Evolutionary conservation across 192 early-diverging fungal species (phyloP).

Genomic region (Coemansia umbellata): DNA sequence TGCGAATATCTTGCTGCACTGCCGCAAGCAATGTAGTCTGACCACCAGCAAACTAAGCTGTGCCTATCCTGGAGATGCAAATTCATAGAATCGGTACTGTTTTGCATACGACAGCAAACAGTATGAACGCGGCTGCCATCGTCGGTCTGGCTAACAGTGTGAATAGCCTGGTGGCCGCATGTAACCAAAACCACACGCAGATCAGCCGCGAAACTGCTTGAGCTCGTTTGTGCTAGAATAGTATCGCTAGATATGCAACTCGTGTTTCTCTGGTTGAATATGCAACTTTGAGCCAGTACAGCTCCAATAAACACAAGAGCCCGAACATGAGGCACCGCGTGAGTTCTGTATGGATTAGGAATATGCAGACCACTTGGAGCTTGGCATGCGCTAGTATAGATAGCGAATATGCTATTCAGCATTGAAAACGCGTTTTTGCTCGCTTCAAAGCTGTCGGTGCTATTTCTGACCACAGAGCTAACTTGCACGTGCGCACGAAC

Average conservation of each 20-base stretch:
- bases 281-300: neutral
- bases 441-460: neutral
- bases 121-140: neutral
- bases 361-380: no score
- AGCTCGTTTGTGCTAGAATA: neutral
- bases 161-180: neutral
- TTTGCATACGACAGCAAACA: neutral
- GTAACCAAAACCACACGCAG: neutral
- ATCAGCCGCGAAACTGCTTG: neutral
- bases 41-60: neutral
- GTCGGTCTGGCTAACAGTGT: neutral
- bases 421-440: neutral
- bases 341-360: slow-evolving; percentile 10
- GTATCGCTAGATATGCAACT: neutral
- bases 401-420: no score
- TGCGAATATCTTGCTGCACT: neutral
- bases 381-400: no score
- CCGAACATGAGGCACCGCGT: slow-evolving; percentile 8
- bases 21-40: neutral
- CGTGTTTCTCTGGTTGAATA: neutral
- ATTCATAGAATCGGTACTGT: neutral
- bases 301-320: slow-evolving; percentile 20
- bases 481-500: neutral
- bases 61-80: neutral
- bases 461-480: neutral